Base-by-base conservation (phyloP, 768 basidiomycete genomes). In the Leucogyrophana mollusca region DNA sequence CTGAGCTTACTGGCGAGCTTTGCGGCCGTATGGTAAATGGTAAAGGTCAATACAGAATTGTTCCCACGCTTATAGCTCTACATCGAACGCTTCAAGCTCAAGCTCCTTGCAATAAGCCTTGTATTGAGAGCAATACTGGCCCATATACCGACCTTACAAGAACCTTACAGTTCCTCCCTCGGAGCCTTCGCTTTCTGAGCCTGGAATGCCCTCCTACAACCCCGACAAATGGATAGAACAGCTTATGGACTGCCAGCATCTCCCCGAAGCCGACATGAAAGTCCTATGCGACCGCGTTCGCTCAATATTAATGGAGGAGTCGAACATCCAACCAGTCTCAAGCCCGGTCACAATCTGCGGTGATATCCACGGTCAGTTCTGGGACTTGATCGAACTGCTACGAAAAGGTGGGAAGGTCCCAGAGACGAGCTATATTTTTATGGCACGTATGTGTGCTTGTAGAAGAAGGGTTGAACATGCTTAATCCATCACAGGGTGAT, bases 281-380 rank as follows among this genome's bases (percentile, higher is more conserved):
- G 72, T 85, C 34, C 83, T 99, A 40, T 98, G 95, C 74, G 81
- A 92, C 47, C 82, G 85, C 50, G 94, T 97, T 17, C 83, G 91
- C 41, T 79, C 85, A 39, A 85, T 94, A 39, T 78, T 96, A 30
- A 85, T 97, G 64, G 95, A 99, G 65, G 95, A 99, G 65, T 93
- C 88, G 45, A 99, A 98, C 63, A 94, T 98, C 46, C 94, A 97
- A 61, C 94, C 94, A 24, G 91, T 99, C 43, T 89, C 90, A 25
- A 89, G 82, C 53, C 95, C 95, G 1, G 95, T 97, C 30, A 97
- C 95, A 23, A 87, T 92, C 54, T 91, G 90, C 60, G 94, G 94
- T 23, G 94, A 97, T 62, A 95, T 98, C 42, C 94, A 98, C 58
- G 94, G 94, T 20, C 95, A 98, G 64, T 96, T 96, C 68, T 98